These are phyloP conservation scores for Lactarius tabidus DNA, from an alignment of 768 basidiomycete species.

Conservation along the genomic window DNA sequence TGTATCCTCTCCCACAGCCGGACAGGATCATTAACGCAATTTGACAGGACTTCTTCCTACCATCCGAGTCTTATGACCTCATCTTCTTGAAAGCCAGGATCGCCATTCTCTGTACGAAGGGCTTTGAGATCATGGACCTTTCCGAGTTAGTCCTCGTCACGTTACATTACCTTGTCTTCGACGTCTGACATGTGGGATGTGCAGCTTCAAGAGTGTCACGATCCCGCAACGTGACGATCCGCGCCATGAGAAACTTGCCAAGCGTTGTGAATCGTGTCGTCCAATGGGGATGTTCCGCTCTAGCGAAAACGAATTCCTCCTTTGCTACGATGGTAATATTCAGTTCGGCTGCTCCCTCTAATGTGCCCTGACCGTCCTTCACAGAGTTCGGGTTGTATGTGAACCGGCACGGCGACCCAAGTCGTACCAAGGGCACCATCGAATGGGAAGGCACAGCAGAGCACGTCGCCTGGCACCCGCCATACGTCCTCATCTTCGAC, in stretches of 20 bases:
- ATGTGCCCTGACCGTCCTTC: slow-evolving; percentile 8
- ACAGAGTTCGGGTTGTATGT: slow-evolving; percentile 90
- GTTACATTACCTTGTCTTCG: background rate
- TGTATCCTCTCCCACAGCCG: background rate
- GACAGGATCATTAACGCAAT: background rate
- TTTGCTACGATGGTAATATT: slow-evolving; percentile 78
- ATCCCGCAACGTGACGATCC: slow-evolving; percentile 81
- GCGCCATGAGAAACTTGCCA: slow-evolving; percentile 61
- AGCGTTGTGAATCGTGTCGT: slow-evolving; percentile 73
- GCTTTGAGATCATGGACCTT: slow-evolving; percentile 97
- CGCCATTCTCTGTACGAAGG: slow-evolving; percentile 88
- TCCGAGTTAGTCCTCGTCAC: slow-evolving; percentile 60
- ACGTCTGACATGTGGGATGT: slow-evolving; percentile 8
- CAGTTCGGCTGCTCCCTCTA: background rate
- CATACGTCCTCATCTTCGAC: slow-evolving; percentile 85
- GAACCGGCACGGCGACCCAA: slow-evolving; percentile 86
- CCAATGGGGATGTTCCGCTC: slow-evolving; percentile 90
- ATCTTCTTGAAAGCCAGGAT: slow-evolving; percentile 93
- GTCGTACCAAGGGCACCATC: slow-evolving; percentile 62
- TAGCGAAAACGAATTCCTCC: slow-evolving; percentile 81
- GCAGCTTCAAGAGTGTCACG: slow-evolving; percentile 81
- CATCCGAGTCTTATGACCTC: slow-evolving; percentile 85
- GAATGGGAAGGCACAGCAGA: slow-evolving; percentile 96
- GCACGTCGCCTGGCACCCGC: slow-evolving; percentile 83
- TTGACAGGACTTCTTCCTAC: slow-evolving; percentile 78